Conservation (phyloP, 768 basidiomycete genomes). For the Tephrocybe sp. region DNA sequence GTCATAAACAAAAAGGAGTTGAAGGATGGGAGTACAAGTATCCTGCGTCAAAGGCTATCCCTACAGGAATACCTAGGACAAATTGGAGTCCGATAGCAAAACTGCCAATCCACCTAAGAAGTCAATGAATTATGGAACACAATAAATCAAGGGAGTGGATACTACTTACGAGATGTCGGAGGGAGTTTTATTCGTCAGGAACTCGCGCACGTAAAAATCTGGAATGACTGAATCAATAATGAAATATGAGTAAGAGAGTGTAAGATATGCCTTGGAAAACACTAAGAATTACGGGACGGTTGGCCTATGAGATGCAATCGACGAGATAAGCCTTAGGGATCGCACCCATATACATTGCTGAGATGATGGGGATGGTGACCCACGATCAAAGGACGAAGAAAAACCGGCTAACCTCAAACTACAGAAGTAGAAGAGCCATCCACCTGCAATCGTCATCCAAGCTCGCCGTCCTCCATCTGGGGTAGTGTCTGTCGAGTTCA, state of each 20-base stretch:
- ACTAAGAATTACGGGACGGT: background rate
- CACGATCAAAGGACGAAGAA: too few species aligned
- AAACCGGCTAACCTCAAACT: conserved; percentile 8
- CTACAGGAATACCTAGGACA: conserved; percentile 25
- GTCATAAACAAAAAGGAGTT: background rate
- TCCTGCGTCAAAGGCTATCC: conserved; percentile 28
- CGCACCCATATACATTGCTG: conserved; percentile 18
- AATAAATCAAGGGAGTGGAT: background rate
- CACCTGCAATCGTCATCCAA: conserved; percentile 16
- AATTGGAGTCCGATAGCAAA: conserved; percentile 35
- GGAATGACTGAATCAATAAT: too few species aligned
- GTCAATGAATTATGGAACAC: background rate
- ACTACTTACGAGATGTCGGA: conserved; percentile 16
- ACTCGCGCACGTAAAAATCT: conserved; percentile 20
- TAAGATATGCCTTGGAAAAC: conserved; percentile 17
- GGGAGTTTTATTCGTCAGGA: conserved; percentile 17
- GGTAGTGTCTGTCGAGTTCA: too few species aligned
- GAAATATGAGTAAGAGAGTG: too few species aligned
- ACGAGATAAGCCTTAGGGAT: background rate
- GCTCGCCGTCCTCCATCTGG: conserved; percentile 14
- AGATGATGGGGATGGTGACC: too few species aligned
- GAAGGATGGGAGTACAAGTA: conserved; percentile 21
- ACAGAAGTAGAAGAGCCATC: conserved; percentile 18
- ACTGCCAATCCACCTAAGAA: conserved; percentile 32
- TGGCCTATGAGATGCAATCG: background rate